phyloP scores from a whole-genome alignment of 208 protist genomes.

The Naegleria lovaniensis region DNA sequence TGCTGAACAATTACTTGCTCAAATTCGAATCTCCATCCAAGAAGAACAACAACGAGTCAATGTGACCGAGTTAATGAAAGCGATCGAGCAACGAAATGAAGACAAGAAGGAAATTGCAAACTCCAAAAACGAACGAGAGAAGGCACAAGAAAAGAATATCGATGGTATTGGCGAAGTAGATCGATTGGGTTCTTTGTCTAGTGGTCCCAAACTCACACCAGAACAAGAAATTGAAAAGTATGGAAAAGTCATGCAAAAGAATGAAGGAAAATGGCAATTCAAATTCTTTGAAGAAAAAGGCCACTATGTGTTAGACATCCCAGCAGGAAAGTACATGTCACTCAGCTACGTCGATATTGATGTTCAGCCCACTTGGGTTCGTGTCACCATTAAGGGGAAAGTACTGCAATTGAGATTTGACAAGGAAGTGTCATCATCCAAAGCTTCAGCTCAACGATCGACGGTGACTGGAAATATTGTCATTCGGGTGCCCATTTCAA shows the following conservation, averaged over 20 bases:
- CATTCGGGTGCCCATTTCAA: background rate
- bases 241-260: slow-evolving; percentile 75
- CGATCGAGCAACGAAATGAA: slow-evolving; percentile 21
- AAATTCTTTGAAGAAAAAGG: slow-evolving; percentile 57
- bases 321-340: slow-evolving; percentile 80
- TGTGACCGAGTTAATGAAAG: background rate
- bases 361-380: slow-evolving; percentile 78
- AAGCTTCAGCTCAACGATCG: background rate
- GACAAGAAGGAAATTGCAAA: slow-evolving; percentile 55
- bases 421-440: slow-evolving; percentile 59
- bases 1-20: slow-evolving; percentile 68
- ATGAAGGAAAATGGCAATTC: slow-evolving; percentile 79
- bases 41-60: slow-evolving; percentile 9
- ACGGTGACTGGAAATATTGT: background rate
- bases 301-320: slow-evolving; percentile 66
- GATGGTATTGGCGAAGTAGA: slow-evolving; percentile 63
- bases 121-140: slow-evolving; percentile 60
- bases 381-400: slow-evolving; percentile 82
- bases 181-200: slow-evolving; percentile 16
- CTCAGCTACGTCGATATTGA: slow-evolving; percentile 81
- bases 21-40: slow-evolving; percentile 50
- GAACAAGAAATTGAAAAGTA: slow-evolving; percentile 75
- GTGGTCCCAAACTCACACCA: slow-evolving; percentile 48
- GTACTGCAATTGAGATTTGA: slow-evolving; percentile 77
- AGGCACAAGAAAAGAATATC: slow-evolving; percentile 65